phyloP scores from a whole-genome alignment of 257 asterid genomes.

The Nicotiana undulata region DNA sequence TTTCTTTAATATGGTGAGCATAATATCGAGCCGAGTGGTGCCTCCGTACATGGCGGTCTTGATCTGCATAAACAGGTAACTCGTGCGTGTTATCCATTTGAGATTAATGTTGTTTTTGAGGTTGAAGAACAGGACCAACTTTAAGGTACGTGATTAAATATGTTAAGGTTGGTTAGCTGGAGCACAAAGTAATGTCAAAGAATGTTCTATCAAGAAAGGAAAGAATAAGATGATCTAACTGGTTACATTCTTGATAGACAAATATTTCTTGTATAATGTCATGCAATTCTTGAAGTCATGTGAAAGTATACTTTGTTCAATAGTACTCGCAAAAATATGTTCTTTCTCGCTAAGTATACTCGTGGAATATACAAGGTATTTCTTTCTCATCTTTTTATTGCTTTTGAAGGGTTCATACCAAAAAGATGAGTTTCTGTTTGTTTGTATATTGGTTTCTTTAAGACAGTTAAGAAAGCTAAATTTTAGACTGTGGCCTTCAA shows the following conservation, averaged over 20 bases:
- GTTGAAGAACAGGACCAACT: not conserved
- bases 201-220: not conserved
- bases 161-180: not conserved
- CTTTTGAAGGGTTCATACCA: not conserved
- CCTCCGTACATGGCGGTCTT: constrained; percentile 32
- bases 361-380: not conserved
- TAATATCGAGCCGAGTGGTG: constrained; percentile 73
- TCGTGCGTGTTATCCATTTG: constrained; percentile 23
- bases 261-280: not conserved
- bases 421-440: not conserved
- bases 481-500: no score
- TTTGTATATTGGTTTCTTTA: not conserved
- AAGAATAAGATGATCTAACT: not conserved
- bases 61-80: constrained; percentile 25
- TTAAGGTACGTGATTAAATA: not conserved
- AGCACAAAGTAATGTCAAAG: not conserved
- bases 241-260: not conserved
- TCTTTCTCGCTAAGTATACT: not conserved
- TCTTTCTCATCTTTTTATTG: not conserved
- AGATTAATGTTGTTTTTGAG: not conserved
- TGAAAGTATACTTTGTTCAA: constrained; percentile 1
- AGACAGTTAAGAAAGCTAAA: no score
- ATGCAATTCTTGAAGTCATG: constrained; percentile 3
- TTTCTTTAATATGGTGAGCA: constrained; percentile 75
- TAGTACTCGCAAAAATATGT: not conserved